Evolutionary conservation across 106 monocot genomes (phyloP), one percentile per base, ranked within the genome.

Genomic region (Dioscorea dumetorum): DNA sequence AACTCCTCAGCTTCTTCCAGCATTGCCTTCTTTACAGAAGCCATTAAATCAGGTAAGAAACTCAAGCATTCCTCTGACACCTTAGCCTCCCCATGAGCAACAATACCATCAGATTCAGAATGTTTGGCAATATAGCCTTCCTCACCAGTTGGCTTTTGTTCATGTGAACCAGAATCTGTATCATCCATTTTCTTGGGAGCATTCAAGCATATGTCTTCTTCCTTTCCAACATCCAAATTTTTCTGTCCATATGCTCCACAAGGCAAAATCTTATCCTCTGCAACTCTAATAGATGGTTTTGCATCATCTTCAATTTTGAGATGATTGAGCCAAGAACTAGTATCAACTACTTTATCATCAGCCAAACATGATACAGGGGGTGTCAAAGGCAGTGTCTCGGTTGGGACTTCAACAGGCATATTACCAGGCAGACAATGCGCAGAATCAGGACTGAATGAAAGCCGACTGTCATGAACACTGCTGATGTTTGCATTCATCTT

Each of bases 1-100:
- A 74, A 75, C 66, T 70, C 88, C 23, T 85, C 88, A 68, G 69
- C 69, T 61, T 48, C 61, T 67, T 79, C 81, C 61, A 93, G 35
- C 49, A 35, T 61, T 59, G 70, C 74, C 59, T 72, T 81, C 70
- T 83, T 88, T 23, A 80, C 83, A 31, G 81, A 88, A 67, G 77
- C 67, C 49, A 81, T 73, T 61, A 81, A 61, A 48, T 83, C 81
- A 24, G 83, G 82, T 35, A 83, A 61, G 62, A 69, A 73, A 64
- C 22, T 74, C 53, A 78, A 77, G 64, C 33, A 69, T 60, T 81
- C 83, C 20, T 41, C 61, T 31, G 57, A 33, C 15, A 53, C 52
- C 24, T 75, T 66, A 24, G 28, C 58, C 41, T 67, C 22, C 70
- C 60, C 49, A 66, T 52, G 12, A 48, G 41, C 14, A 48, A 24